Evolutionary conservation across 1,284 basidiomycete species (phyloP).

Genomic region (Coniferiporia sulphurascens): DNA sequence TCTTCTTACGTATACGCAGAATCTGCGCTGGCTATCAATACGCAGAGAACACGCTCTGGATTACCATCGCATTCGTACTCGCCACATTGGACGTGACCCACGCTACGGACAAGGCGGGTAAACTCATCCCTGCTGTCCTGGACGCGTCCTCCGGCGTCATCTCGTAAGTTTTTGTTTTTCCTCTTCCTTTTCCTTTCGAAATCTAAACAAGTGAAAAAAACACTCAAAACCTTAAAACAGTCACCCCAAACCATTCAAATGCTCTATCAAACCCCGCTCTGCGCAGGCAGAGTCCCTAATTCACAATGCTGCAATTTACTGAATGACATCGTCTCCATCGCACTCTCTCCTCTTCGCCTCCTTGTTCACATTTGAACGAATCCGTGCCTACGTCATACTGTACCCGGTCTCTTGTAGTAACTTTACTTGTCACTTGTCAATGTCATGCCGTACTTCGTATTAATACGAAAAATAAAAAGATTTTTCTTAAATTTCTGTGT

Average conservation of each 20-base stretch:
- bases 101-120: slow-evolving; percentile 9
- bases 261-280: slow-evolving; percentile 11
- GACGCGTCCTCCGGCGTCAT: slow-evolving; percentile 5
- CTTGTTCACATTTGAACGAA: no score
- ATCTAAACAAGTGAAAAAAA: background rate
- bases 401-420: no score
- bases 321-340: background rate
- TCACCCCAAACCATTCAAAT: slow-evolving; percentile 9
- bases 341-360: background rate
- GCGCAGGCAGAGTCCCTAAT: slow-evolving; percentile 1
- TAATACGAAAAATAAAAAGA: no score
- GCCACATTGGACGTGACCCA: slow-evolving; percentile 3
- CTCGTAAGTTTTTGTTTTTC: slow-evolving; percentile 1
- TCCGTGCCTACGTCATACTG: no score
- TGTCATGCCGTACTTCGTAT: no score
- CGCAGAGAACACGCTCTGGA: slow-evolving; percentile 13
- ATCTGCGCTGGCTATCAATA: slow-evolving; percentile 15
- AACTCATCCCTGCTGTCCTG: slow-evolving; percentile 1
- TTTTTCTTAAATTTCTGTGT: no score
- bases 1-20: background rate
- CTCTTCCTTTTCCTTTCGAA: background rate
- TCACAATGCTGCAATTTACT: background rate
- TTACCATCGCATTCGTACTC: slow-evolving; percentile 6
- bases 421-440: no score
- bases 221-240: background rate